Conservation (phyloP, 2,329 filamentous ascomycete genomes). For the Mycogone perniciosa region DNA sequence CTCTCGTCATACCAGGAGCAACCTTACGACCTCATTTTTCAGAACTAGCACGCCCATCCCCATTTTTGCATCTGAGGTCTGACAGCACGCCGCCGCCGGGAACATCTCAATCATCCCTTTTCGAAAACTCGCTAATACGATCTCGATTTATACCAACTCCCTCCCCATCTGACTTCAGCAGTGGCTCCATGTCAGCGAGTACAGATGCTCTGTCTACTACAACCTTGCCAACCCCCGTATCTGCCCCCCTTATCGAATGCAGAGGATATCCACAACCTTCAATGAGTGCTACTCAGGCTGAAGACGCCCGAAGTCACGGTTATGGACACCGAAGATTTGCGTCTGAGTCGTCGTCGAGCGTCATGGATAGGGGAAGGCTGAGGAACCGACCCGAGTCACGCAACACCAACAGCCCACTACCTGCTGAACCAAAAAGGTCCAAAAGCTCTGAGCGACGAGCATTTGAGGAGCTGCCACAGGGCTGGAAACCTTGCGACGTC, state of each 20-base stretch:
- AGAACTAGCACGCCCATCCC: constrained; percentile 1
- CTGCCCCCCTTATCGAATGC: constrained; percentile 39
- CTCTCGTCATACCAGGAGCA: constrained; percentile 47
- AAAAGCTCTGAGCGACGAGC: constrained; percentile 48
- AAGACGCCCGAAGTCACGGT: constrained; percentile 14
- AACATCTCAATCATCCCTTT: constrained; percentile 33
- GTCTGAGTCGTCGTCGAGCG: constrained; percentile 51
- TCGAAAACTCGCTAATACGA: constrained; percentile 43
- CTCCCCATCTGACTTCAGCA: constrained; percentile 31
- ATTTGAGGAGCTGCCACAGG: constrained; percentile 56
- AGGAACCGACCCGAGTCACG: constrained; percentile 44
- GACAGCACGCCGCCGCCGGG: constrained; percentile 38
- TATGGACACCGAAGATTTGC: constrained; percentile 44
- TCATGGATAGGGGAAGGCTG: constrained; percentile 57
- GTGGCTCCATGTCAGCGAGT: constrained; percentile 39
- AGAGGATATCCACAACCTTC: constrained; percentile 29
- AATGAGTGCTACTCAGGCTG: constrained; percentile 1
- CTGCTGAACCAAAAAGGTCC: constrained; percentile 37
- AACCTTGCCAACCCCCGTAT: constrained; percentile 43
- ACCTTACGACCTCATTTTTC: not conserved
- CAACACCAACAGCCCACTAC: constrained; percentile 30
- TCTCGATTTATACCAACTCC: constrained; percentile 33
- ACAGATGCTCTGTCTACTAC: constrained; percentile 30
- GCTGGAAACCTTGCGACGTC: constrained; percentile 50
- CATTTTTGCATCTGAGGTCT: constrained; percentile 36